phyloP scores from a whole-genome alignment of 768 basidiomycete species.

The Trametes maxima region DNA sequence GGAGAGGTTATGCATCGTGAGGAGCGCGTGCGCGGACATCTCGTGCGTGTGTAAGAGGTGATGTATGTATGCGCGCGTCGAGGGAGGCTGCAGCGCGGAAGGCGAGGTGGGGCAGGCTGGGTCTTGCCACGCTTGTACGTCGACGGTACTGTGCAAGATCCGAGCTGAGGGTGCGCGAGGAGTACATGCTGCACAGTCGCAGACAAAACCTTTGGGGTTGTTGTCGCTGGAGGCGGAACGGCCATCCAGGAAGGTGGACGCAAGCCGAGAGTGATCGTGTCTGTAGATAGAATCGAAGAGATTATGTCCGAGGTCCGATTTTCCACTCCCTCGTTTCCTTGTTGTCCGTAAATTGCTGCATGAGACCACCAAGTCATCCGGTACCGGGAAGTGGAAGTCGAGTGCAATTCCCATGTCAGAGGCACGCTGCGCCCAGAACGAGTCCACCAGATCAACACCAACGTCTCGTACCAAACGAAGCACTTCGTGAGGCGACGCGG shows the following conservation, averaged over 20 bases:
- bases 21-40: constrained; percentile 80
- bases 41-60: constrained; percentile 89
- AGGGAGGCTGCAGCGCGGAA: constrained; percentile 27
- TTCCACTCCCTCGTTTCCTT: constrained; percentile 26
- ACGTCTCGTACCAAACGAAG: constrained; percentile 62
- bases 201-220: constrained; percentile 30
- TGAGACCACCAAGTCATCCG: not conserved
- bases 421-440: constrained; percentile 67
- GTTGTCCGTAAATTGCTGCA: constrained; percentile 5
- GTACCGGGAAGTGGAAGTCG: constrained; percentile 73
- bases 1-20: constrained; percentile 74
- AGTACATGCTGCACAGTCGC: constrained; percentile 60
- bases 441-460: constrained; percentile 79
- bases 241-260: constrained; percentile 42
- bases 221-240: constrained; percentile 1
- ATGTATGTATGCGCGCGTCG: constrained; percentile 71
- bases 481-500: constrained; percentile 72
- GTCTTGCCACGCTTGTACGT: constrained; percentile 19
- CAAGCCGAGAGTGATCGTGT: constrained; percentile 60
- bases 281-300: constrained; percentile 62
- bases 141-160: constrained; percentile 50
- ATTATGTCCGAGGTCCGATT: constrained; percentile 66
- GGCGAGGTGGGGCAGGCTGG: constrained; percentile 25
- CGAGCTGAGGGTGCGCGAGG: constrained; percentile 40
- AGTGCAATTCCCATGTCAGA: constrained; percentile 74